Evolutionary conservation across 2,329 filamentous ascomycete genomes (phyloP), one percentile per base, ranked within the genome.

Genomic region (Pyricularia grisea): DNA sequence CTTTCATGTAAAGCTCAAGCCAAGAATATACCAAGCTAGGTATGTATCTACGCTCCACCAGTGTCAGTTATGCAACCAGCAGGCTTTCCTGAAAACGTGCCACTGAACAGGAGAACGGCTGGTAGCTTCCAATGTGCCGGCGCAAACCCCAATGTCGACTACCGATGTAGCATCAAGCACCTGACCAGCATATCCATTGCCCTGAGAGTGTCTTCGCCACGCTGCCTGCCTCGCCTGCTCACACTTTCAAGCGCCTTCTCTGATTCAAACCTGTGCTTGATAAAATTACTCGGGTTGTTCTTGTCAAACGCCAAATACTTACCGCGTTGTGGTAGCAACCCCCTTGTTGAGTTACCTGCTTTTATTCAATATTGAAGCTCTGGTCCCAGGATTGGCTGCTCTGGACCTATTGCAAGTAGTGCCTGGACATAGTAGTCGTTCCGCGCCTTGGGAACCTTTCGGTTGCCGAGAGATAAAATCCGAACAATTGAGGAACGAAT

Each of bases 301-400:
- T 82, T 84, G 0, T 83, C 81, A n/a, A 76, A 79, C 0, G 81
- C 78, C n/a, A 7, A 87, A 75, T 60, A 83, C 4, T 77, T 0
- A 87, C 76, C 0, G 84, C 84, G 5, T 78, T 72, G 0, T 82
- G 79, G 73, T 85, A 87, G 71, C 81, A 82, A 0, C 84, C 84
- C 84, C 0, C 79, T 76, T 4, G 78, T 80, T 70, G 87, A 87
- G 1, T 70, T 87, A 87, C 2, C 84, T 78, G 67, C 87, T 84
- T 0, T 80, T 83, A 1, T 68, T 82, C 81, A 5, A 17, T 70
- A 86, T 77, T 3, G 65, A 86, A 73, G 0, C 78, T 84, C 5
- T 81, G 78, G 31, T 10, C 11, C 31, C 6, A 3, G 31, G 31
- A 33, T 33, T 3, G 12, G 9, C 10, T 10, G 31, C 10, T 33